Conservation (phyloP, 2,329 filamentous ascomycete genomes). For the Diaporthe sp. region DNA sequence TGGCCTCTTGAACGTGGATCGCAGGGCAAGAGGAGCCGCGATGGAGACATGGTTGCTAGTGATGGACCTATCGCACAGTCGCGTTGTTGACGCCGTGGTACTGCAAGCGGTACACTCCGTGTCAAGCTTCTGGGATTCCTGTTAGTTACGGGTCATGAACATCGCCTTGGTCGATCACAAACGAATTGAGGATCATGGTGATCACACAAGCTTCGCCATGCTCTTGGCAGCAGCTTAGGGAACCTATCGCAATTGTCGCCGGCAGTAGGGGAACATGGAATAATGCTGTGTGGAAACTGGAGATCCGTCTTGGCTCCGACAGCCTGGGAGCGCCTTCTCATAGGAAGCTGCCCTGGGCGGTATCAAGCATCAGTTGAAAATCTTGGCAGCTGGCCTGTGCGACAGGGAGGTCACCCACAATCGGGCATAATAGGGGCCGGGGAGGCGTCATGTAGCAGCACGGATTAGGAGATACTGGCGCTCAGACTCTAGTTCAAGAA, state of each 20-base stretch:
- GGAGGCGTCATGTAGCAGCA: background rate
- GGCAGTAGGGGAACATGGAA: background rate
- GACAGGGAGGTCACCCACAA: background rate
- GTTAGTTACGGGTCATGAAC: conserved; percentile 20
- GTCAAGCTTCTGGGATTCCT: conserved; percentile 8
- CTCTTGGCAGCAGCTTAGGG: conserved; percentile 30
- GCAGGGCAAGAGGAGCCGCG: conserved; percentile 12
- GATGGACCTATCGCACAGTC: conserved; percentile 22
- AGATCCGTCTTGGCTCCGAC: conserved; percentile 38
- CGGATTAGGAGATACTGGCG: conserved; percentile 10
- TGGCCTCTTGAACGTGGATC: background rate
- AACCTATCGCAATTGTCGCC: conserved; percentile 31
- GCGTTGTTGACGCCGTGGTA: background rate
- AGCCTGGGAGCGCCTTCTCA: conserved; percentile 11
- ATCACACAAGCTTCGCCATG: conserved; percentile 19
- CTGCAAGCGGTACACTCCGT: conserved; percentile 1
- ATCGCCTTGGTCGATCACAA: conserved; percentile 33
- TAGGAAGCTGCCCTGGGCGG: background rate
- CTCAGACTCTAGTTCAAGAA: conserved; percentile 17
- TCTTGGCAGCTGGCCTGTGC: conserved; percentile 29
- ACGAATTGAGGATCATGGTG: conserved; percentile 21
- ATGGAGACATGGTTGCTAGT: conserved; percentile 8
- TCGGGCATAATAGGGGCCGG: background rate
- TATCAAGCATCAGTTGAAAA: conserved; percentile 29
- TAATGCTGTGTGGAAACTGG: background rate